phyloP scores from a whole-genome alignment of 805 yeast genomes.

The Brettanomyces sp. region DNA sequence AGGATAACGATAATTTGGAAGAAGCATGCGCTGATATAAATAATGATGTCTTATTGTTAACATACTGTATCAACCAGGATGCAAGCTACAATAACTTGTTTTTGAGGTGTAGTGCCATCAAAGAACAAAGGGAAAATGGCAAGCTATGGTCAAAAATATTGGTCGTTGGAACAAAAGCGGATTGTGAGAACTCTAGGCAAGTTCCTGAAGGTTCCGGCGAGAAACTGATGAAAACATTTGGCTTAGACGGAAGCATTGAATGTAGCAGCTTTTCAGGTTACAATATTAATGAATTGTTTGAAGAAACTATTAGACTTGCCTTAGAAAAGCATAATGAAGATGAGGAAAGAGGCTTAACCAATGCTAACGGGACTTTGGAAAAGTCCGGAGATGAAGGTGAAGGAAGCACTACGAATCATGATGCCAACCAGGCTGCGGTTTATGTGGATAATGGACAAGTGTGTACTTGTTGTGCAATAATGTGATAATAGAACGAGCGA shows the following conservation, averaged over 20 bases:
- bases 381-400: no score
- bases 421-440: no score
- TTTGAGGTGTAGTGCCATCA: slow-evolving; percentile 4
- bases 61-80: slow-evolving; percentile 37
- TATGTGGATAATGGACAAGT: no score
- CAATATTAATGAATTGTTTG: slow-evolving; percentile 74
- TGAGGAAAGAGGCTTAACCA: neutral
- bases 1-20: slow-evolving; percentile 62
- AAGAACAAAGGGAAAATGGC: slow-evolving; percentile 4
- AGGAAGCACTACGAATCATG: no score
- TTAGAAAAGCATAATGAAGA: slow-evolving; percentile 2
- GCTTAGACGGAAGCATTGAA: slow-evolving; percentile 39
- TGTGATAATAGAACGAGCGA: no score
- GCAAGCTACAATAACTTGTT: slow-evolving; percentile 7
- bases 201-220: slow-evolving; percentile 39
- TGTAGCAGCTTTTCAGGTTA: slow-evolving; percentile 76
- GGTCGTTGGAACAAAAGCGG: slow-evolving; percentile 74
- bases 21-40: slow-evolving; percentile 10
- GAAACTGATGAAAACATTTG: slow-evolving; percentile 14
- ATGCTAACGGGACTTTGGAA: neutral
- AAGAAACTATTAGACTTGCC: slow-evolving; percentile 16
- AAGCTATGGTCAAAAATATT: slow-evolving; percentile 15
- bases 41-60: slow-evolving; percentile 43
- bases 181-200: slow-evolving; percentile 66
- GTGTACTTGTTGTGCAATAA: no score